A percentile compares a stretch with the other conserved stretches of the same genome.
Evolutionary conservation across 2,329 filamentous ascomycete genomes (phyloP).

Genomic region (Plectosphaerella cucumerina): DNA sequence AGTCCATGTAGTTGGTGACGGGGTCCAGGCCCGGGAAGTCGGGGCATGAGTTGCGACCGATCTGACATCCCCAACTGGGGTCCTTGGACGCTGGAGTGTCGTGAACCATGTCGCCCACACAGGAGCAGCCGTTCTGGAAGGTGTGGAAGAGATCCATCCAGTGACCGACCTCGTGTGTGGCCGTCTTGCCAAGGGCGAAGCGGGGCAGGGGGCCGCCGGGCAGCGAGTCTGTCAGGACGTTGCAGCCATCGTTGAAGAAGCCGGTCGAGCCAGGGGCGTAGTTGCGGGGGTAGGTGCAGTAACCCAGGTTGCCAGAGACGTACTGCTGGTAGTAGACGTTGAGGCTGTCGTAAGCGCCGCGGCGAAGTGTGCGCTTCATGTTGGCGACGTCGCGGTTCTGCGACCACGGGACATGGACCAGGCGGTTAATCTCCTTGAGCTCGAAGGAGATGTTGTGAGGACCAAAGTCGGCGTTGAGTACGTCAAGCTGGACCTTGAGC

Average conservation of each 20-base stretch:
- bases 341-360: conserved; percentile 36
- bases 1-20: conserved; percentile 35
- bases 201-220: conserved; percentile 30
- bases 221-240: conserved; percentile 28
- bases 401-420: conserved; percentile 44
- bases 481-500: conserved; percentile 34
- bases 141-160: conserved; percentile 46
- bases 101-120: conserved; percentile 30
- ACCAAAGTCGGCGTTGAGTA: conserved; percentile 40
- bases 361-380: conserved; percentile 42
- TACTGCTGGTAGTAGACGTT: conserved; percentile 39
- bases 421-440: conserved; percentile 36
- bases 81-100: conserved; percentile 35
- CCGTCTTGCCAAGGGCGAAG: conserved; percentile 27
- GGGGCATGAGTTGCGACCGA: conserved; percentile 30
- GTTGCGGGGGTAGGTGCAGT: conserved; percentile 34
- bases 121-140: conserved; percentile 36
- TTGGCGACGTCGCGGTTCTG: conserved; percentile 17
- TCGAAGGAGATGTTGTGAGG: conserved; percentile 40
- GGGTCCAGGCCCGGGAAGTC: conserved; percentile 24
- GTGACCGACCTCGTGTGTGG: conserved; percentile 41
- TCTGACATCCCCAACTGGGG: conserved; percentile 28
- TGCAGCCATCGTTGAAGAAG: conserved; percentile 35
- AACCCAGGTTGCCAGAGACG: conserved; percentile 6
- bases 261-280: conserved; percentile 23